A percentile compares a stretch with the other conserved stretches of the same genome.
Conservation (phyloP, 1,284 basidiomycete genomes). For the Anthracocystis setariae region DNA sequence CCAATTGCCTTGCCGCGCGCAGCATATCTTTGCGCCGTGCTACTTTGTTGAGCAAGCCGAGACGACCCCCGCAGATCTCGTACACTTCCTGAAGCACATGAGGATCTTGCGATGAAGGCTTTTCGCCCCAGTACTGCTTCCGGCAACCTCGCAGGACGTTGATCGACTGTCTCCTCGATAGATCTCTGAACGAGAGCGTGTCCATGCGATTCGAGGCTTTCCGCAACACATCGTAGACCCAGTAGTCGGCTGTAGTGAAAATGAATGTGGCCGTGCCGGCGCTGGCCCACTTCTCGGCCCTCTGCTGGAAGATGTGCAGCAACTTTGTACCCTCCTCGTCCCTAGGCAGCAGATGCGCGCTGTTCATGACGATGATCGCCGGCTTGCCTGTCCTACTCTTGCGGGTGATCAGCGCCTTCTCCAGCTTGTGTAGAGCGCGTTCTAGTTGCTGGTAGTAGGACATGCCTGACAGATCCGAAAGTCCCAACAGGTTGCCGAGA, state of each 20-base stretch:
- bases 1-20: constrained; percentile 52
- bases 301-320: constrained; percentile 61
- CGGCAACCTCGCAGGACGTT: constrained; percentile 54
- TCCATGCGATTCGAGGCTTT: constrained; percentile 63
- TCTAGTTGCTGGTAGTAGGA: constrained; percentile 58
- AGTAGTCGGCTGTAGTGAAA: constrained; percentile 60
- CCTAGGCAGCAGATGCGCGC: constrained; percentile 54
- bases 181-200: constrained; percentile 60
- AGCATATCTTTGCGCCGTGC: constrained; percentile 56
- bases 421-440: constrained; percentile 62
- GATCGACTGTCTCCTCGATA: constrained; percentile 54
- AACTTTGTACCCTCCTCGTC: constrained; percentile 60
- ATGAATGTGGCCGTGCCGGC: constrained; percentile 61
- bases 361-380: constrained; percentile 64
- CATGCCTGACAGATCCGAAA: constrained; percentile 61
- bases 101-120: constrained; percentile 38
- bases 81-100: constrained; percentile 57
- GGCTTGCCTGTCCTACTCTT: constrained; percentile 54
- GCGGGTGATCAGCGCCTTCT: constrained; percentile 54
- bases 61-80: constrained; percentile 56
- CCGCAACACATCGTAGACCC: constrained; percentile 57
- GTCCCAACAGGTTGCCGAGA: constrained; percentile 60
- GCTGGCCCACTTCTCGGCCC: constrained; percentile 62
- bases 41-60: constrained; percentile 59
- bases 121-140: constrained; percentile 59